Conservation (phyloP, 2,329 filamentous ascomycete species). For the Purpureocillium lavendulum region DNA sequence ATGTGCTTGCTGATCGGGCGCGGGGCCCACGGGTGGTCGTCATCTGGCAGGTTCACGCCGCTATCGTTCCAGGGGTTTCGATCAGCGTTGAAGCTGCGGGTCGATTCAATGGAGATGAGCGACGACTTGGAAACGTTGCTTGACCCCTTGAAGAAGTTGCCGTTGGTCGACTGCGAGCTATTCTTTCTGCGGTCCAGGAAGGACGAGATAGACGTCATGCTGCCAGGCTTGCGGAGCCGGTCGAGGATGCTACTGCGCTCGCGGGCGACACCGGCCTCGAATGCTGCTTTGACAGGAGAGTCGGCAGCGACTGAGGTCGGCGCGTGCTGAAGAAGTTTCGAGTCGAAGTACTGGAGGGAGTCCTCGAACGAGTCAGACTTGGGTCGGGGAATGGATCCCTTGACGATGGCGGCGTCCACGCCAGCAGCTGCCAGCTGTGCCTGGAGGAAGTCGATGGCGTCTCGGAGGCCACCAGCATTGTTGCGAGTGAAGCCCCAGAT, state of each 20-base stretch:
- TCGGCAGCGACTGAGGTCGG: constrained; percentile 74
- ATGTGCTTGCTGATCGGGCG: constrained; percentile 58
- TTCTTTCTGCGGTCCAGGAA: constrained; percentile 95
- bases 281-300: constrained; percentile 78
- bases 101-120: constrained; percentile 90
- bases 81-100: constrained; percentile 81
- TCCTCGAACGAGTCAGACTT: constrained; percentile 99
- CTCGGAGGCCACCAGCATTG: constrained; percentile 89
- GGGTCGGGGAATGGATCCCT: constrained; percentile 92
- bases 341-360: constrained; percentile 92
- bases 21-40: constrained; percentile 62
- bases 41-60: constrained; percentile 86
- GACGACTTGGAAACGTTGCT: constrained; percentile 90
- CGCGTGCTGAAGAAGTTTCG: constrained; percentile 89
- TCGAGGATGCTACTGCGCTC: constrained; percentile 83
- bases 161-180: constrained; percentile 72
- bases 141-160: constrained; percentile 86
- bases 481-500: constrained; percentile 87
- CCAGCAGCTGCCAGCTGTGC: constrained; percentile 77
- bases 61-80: constrained; percentile 98
- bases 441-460: constrained; percentile 91
- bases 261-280: constrained; percentile 70
- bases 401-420: constrained; percentile 81
- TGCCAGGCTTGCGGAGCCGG: constrained; percentile 86
- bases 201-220: constrained; percentile 91